Evolutionary conservation across 2,329 filamentous ascomycete species (phyloP).

Genomic region (Phoma sp.): DNA sequence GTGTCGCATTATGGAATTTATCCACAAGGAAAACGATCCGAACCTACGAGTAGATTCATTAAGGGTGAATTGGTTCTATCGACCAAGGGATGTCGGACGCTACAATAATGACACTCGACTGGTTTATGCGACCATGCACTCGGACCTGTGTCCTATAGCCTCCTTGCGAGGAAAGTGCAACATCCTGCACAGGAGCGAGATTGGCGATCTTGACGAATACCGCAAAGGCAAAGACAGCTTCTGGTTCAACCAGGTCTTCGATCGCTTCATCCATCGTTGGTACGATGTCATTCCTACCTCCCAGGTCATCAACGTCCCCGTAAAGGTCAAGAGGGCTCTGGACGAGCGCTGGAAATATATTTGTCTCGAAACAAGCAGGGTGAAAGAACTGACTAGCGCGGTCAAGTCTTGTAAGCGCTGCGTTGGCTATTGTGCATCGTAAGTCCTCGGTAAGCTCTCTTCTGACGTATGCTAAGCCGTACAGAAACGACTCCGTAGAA

Average conservation of each 20-base stretch:
- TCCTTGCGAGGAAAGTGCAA: slow-evolving; percentile 92
- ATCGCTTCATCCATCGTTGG: slow-evolving; percentile 96
- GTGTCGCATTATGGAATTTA: slow-evolving; percentile 97
- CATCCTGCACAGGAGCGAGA: slow-evolving; percentile 87
- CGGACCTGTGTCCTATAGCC: slow-evolving; percentile 90
- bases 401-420: slow-evolving; percentile 97
- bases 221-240: slow-evolving; percentile 86
- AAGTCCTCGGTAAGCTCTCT: slow-evolving; percentile 49
- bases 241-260: slow-evolving; percentile 97
- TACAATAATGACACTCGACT: slow-evolving; percentile 89
- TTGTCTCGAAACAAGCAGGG: slow-evolving; percentile 88
- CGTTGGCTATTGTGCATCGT: slow-evolving; percentile 88
- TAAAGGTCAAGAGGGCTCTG: slow-evolving; percentile 91
- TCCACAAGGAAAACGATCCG: slow-evolving; percentile 74
- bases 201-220: slow-evolving; percentile 80
- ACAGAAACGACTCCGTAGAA: slow-evolving; percentile 90
- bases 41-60: slow-evolving; percentile 80
- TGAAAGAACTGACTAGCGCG: slow-evolving; percentile 93
- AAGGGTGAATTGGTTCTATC: slow-evolving; percentile 97
- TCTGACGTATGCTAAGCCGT: slow-evolving; percentile 21
- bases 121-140: slow-evolving; percentile 98
- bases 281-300: slow-evolving; percentile 95
- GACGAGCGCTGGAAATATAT: slow-evolving; percentile 98
- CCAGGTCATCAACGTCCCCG: slow-evolving; percentile 94
- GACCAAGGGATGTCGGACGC: slow-evolving; percentile 92